Evolutionary conservation across 2,329 filamentous ascomycete genomes (phyloP), one percentile per base, ranked within the genome.

Genomic region (Fusarium xylarioides): DNA sequence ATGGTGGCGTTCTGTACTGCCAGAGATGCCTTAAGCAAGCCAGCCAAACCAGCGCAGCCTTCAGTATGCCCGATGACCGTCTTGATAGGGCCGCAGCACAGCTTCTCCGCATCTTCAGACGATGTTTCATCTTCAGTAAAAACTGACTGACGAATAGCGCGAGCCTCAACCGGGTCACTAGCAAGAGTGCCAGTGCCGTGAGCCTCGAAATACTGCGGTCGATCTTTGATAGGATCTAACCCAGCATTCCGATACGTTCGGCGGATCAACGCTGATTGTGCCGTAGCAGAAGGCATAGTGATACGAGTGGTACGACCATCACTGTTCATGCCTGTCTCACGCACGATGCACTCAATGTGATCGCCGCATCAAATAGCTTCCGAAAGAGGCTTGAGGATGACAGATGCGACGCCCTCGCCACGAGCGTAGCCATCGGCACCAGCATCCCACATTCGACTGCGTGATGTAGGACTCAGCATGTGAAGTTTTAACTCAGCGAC

Each of bases 281-380:
- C 57, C 1, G 40, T 11, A 15, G 57, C 38, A 11, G 55, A 53
- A 1, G 63, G 63, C 35, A 65, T 61, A 7, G 63, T 65, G 19
- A 65, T 62, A 21, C 63, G 57, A 1, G 38, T 47, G 2, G 63
- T 65, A 11, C 47, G 40, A 0, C 63, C 63, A 42, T 65, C 63
- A 0, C 35, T 43, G 28, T 62, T 62, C 56, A 65, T 49, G 5
- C 56, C 63, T 8, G 57, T 65, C 47, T 65, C 56, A 2, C 57
- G 56, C 1, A 65, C 47, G 7, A 62, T 34, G 9, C 63, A 61
- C 19, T 65, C 47, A 14, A 88, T 85, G 2, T 85, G 81, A 74
- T 91, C 88, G 21, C 86, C 86, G 62, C 88, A 88, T 37, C 77
- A 40, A 11, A 71, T 43, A 7, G 68, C 68, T 21, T 64, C 49